Percentiles rank a stretch among this genome's conserved stretches.
phyloP scores from a whole-genome alignment of 768 basidiomycete species.

The Pulveroboletus sp. region DNA sequence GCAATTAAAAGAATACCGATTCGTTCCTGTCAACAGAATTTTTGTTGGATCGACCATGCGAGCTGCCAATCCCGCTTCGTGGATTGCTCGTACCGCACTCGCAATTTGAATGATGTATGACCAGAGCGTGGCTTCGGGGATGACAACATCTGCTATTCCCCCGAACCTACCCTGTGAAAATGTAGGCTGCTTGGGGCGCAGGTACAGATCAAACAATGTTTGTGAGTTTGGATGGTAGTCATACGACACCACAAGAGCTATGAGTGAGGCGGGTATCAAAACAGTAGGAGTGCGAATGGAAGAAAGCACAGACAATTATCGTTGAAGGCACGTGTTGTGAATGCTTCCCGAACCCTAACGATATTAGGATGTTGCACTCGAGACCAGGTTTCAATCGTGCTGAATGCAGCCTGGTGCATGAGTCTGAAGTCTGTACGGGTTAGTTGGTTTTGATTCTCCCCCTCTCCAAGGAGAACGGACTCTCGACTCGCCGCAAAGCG shows the following conservation, averaged over 20 bases:
- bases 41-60: constrained; percentile 83
- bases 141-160: constrained; percentile 22
- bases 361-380: constrained; percentile 82
- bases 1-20: constrained; percentile 48
- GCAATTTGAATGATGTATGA: constrained; percentile 89
- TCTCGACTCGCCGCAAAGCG: constrained; percentile 79
- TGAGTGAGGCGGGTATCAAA: constrained; percentile 6
- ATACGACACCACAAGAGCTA: constrained; percentile 89
- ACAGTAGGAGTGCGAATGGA: constrained; percentile 1
- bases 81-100: constrained; percentile 80
- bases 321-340: constrained; percentile 88
- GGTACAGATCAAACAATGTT: constrained; percentile 75
- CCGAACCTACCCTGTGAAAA: constrained; percentile 35
- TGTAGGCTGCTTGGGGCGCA: constrained; percentile 50
- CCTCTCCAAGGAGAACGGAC: constrained; percentile 36
- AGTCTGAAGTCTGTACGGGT: constrained; percentile 69
- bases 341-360: constrained; percentile 81
- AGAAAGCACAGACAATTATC: constrained; percentile 69
- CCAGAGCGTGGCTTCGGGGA: constrained; percentile 87
- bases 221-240: constrained; percentile 81
- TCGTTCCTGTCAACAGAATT: constrained; percentile 83
- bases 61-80: constrained; percentile 75
- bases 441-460: neutral
- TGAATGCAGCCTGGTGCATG: constrained; percentile 75
- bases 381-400: constrained; percentile 80